These are phyloP conservation scores for Agroathelia rolfsii DNA, from an alignment of 1,284 basidiomycete species.

Conservation along the genomic window DNA sequence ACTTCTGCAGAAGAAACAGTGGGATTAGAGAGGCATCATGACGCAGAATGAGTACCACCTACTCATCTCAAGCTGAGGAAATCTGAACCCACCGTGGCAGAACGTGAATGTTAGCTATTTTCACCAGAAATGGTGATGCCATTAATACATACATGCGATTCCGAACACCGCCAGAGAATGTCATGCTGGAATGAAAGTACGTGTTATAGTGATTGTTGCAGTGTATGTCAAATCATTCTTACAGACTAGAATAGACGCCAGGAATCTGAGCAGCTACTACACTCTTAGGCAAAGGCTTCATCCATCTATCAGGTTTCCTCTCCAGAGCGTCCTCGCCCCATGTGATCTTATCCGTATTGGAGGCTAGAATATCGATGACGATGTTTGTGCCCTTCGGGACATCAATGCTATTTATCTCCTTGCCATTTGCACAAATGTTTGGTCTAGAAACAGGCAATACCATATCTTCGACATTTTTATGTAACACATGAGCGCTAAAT, in stretches of 20 bases:
- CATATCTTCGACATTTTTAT: too few relatives aligned
- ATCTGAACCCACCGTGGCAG: too few relatives aligned
- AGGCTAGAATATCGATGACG: slow-evolving; percentile 27
- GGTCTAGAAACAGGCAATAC: too few relatives aligned
- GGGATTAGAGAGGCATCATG: too few relatives aligned
- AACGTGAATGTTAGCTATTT: too few relatives aligned
- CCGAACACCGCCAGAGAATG: slow-evolving; percentile 30
- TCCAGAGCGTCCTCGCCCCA: slow-evolving; percentile 25
- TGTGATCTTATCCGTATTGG: slow-evolving; percentile 27
- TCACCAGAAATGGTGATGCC: too few relatives aligned
- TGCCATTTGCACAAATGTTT: slow-evolving; percentile 17
- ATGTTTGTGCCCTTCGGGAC: slow-evolving; percentile 26
- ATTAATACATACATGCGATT: slow-evolving; percentile 31
- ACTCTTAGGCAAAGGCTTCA: slow-evolving; percentile 20
- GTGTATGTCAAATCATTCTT: slow-evolving; percentile 4
- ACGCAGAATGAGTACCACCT: too few relatives aligned
- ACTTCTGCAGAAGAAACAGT: too few relatives aligned
- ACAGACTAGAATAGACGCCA: slow-evolving; percentile 26
- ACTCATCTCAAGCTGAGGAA: too few relatives aligned
- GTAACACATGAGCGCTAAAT: too few relatives aligned
- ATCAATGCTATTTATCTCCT: too few relatives aligned
- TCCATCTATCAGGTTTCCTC: slow-evolving; percentile 35
- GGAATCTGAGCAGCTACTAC: slow-evolving; percentile 23
- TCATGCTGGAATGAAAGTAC: slow-evolving; percentile 24
- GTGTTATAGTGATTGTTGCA: too few relatives aligned